A percentile compares a stretch with the other conserved stretches of the same genome.
These are phyloP conservation scores for Neopestalotiopsis rosae DNA, from an alignment of 2,329 filamentous ascomycete species.

Conservation along the genomic window DNA sequence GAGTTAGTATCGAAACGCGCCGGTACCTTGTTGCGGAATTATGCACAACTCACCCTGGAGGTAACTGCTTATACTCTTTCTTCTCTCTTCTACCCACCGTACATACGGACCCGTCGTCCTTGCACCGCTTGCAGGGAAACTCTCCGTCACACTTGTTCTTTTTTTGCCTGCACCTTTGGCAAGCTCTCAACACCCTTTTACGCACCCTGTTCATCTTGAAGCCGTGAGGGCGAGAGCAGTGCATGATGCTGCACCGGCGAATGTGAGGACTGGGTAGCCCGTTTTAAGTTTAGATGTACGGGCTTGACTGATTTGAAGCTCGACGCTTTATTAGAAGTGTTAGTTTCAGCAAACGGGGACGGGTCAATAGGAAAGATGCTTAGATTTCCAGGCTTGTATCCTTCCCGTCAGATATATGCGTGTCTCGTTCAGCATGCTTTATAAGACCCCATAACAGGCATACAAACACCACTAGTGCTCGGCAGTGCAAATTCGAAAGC, in stretches of 20 bases:
- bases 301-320: slow-evolving; percentile 55
- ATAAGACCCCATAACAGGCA: no score
- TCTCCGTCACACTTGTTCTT: no score
- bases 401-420: no score
- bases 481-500: no score
- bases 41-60: slow-evolving; percentile 56
- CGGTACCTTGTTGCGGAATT: background rate
- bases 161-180: slow-evolving; percentile 72
- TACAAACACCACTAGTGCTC: no score
- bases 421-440: no score
- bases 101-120: slow-evolving; percentile 68
- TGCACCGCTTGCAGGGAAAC: no score
- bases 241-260: slow-evolving; percentile 45
- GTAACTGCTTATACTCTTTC: slow-evolving; percentile 72
- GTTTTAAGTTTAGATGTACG: slow-evolving; percentile 57
- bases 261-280: slow-evolving; percentile 45
- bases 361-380: no score
- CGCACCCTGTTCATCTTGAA: slow-evolving; percentile 57
- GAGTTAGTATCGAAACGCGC: slow-evolving; percentile 21
- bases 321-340: slow-evolving; percentile 39
- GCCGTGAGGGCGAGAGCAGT: slow-evolving; percentile 43
- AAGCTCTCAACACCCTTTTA: slow-evolving; percentile 71
- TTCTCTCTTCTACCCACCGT: slow-evolving; percentile 68
- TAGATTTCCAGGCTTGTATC: no score
- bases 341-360: no score